These are phyloP conservation scores for Cercospora canescens DNA, from an alignment of 2,329 filamentous ascomycete genomes.

Conservation along the genomic window DNA sequence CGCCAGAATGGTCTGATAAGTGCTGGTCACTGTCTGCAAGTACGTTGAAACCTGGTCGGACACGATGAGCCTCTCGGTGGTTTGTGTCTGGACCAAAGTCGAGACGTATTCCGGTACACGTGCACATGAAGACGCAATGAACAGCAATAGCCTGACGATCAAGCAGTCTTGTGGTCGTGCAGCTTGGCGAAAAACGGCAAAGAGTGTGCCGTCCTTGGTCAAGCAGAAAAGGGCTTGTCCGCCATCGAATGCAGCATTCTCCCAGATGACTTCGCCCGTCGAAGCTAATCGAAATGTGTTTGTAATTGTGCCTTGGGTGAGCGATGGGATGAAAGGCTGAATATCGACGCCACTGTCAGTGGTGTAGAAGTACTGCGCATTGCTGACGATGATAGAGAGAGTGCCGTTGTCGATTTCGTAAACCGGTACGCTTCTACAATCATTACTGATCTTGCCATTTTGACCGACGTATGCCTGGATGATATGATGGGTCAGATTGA, in stretches of 20 bases:
- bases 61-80: not conserved
- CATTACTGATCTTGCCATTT: conserved; percentile 26
- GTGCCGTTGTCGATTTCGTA: conserved; percentile 7
- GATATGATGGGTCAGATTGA: not conserved
- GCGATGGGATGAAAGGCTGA: conserved; percentile 2
- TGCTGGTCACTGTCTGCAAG: not conserved
- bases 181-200: conserved; percentile 2
- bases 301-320: not conserved
- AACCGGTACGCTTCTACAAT: conserved; percentile 2
- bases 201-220: conserved; percentile 1
- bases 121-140: conserved; percentile 4
- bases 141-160: not conserved
- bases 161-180: not conserved
- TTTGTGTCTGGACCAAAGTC: not conserved
- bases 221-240: conserved; percentile 11
- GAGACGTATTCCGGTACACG: not conserved
- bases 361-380: conserved; percentile 4
- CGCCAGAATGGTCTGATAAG: not conserved
- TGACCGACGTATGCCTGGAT: conserved; percentile 20
- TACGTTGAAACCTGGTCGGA: not conserved
- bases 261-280: conserved; percentile 1
- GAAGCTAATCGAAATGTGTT: not conserved
- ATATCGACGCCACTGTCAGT: not conserved
- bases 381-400: not conserved
- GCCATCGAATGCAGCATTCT: not conserved